Base-by-base conservation (phyloP, 768 basidiomycete genomes). In the Russula vinacea region DNA sequence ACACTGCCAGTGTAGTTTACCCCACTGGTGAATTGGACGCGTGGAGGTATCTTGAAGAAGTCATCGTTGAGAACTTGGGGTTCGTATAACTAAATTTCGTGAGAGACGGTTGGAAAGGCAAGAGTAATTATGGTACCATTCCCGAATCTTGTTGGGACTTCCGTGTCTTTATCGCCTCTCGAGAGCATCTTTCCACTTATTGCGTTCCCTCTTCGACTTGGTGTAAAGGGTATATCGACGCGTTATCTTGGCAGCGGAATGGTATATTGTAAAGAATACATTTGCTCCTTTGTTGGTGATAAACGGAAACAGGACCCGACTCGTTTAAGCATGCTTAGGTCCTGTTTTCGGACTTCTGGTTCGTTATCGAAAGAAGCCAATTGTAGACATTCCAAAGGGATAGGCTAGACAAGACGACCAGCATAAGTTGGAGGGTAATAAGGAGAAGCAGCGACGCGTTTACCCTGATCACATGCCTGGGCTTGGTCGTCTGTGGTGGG, bases 51-150 rank as follows among this genome's bases (percentile, higher is more conserved):
- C 6, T 22, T 13, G n/a, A 58, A 58, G n/a, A 47, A 58, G 32
- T 2, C 29, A 3, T 22, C 19, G 32, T 47, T n/a, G 16, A 58
- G 32, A 3, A 33, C 22, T 22, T 35, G n/a, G 14, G 32, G n/a
- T 5, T 5, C 22, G 44, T 45, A 58, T 35, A 47, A 58, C 56
- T 58, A 22, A 17, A 14, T 33, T 35, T 6, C 3, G 35, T 58
- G 32, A 58, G 44, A 58, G 44, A 24, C 3, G 16, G 0, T 24
- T 6, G 22, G 44, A n/a, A 16, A 16, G 33, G 35, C 8, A 17
- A 22, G 13, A 16, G 14, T 19, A 22, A 37, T 14, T 14, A 56
- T 70, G 77, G 37, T 67, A 90, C 92, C 86, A 13, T 37, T n/a
- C 22, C 11, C 7, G 1, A 22, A 22, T 22, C n/a, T 33, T 24